phyloP scores from a whole-genome alignment of 768 basidiomycete species.

The Cystofilobasidium ferigula region DNA sequence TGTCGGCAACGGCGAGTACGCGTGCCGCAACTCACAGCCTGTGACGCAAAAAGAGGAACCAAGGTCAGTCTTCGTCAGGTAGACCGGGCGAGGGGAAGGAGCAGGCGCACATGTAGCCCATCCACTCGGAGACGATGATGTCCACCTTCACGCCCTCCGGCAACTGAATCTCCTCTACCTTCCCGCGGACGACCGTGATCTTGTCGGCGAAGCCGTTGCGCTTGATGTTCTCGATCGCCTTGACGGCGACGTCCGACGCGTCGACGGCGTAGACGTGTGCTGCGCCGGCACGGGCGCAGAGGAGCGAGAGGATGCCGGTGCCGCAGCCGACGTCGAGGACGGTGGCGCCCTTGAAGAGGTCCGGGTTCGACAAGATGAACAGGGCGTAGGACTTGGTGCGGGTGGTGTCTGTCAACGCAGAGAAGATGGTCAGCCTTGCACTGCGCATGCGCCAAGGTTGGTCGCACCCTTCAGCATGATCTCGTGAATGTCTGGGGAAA shows the following conservation, averaged over 20 bases:
- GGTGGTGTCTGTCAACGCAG: constrained; percentile 53
- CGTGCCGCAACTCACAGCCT: background rate
- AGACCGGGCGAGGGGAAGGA: too few species aligned
- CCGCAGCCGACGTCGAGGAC: constrained; percentile 96
- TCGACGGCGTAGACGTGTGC: constrained; percentile 84
- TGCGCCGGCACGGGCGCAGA: constrained; percentile 80
- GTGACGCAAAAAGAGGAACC: background rate
- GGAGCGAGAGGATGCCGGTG: constrained; percentile 80
- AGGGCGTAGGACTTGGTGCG: constrained; percentile 85
- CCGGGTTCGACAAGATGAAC: constrained; percentile 73
- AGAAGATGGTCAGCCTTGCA: background rate
- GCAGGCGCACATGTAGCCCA: constrained; percentile 44
- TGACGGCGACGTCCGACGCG: constrained; percentile 69
- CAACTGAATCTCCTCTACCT: constrained; percentile 73
- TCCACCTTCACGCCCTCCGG: constrained; percentile 73
- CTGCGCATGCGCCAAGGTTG: background rate
- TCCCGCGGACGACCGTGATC: constrained; percentile 78
- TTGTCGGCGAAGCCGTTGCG: constrained; percentile 58
- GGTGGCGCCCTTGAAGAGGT: constrained; percentile 66
- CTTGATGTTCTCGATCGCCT: constrained; percentile 65
- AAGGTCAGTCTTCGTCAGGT: too few species aligned
- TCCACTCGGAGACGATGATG: constrained; percentile 95
- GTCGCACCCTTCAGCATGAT: constrained; percentile 64
- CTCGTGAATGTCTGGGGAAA: constrained; percentile 74
- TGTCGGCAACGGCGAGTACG: background rate